Percentiles rank a stretch among this genome's conserved stretches.
Evolutionary conservation across 352 stramenopile species (phyloP).

Genomic region (Aphanomyces stellatus): DNA sequence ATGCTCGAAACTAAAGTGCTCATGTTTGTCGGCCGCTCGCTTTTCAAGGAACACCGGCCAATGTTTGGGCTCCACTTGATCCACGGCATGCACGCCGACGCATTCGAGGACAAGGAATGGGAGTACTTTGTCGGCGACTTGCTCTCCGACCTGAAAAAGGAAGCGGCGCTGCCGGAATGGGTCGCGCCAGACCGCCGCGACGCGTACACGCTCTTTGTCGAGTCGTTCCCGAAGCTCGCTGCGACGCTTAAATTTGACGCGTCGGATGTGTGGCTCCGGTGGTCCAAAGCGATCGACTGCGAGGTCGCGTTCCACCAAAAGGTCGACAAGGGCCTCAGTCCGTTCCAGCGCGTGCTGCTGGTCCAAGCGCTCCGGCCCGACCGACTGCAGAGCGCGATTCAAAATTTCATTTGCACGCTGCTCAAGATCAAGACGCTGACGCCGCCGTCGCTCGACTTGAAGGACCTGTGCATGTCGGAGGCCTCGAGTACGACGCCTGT

Average conservation of each 20-base stretch:
- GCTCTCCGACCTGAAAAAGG: constrained; percentile 33
- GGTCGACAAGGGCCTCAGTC: constrained; percentile 66
- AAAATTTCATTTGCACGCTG: constrained; percentile 82
- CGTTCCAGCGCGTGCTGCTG: constrained; percentile 91
- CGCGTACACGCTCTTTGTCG: constrained; percentile 65
- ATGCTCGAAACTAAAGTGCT: constrained; percentile 86
- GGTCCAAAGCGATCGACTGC: constrained; percentile 82
- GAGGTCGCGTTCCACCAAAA: constrained; percentile 88
- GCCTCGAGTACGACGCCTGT: constrained; percentile 73
- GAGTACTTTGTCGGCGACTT: constrained; percentile 87
- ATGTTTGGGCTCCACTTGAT: constrained; percentile 94
- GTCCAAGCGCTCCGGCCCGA: constrained; percentile 88
- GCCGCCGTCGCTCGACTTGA: constrained; percentile 72
- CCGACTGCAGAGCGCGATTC: constrained; percentile 82
- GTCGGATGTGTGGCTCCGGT: constrained; percentile 82
- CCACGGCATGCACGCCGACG: constrained; percentile 86
- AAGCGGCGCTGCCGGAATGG: constrained; percentile 55
- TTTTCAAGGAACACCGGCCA: constrained; percentile 91
- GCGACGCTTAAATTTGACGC: constrained; percentile 79
- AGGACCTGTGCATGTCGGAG: constrained; percentile 53
- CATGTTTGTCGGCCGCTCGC: constrained; percentile 85
- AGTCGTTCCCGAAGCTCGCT: constrained; percentile 59
- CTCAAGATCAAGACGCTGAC: constrained; percentile 84
- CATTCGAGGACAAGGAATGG: constrained; percentile 91
- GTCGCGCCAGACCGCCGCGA: constrained; percentile 78